Evolutionary conservation across 2,329 filamentous ascomycete species (phyloP).

Genomic region (Hypomyces perniciosus): DNA sequence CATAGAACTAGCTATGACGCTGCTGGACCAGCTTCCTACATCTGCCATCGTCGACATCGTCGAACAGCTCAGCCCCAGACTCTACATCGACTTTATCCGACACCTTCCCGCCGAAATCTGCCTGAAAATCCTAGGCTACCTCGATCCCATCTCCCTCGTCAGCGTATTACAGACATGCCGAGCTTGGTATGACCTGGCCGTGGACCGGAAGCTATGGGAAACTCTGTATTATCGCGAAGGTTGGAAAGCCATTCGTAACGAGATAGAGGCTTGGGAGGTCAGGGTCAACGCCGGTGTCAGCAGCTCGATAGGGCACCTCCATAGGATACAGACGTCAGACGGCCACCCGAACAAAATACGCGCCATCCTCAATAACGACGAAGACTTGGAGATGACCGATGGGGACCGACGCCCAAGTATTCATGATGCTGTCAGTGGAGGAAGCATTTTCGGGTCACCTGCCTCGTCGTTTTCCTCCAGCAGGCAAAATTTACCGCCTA

Average conservation of each 20-base stretch:
- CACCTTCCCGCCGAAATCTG: conserved; percentile 87
- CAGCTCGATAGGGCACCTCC: conserved; percentile 34
- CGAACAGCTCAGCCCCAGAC: conserved; percentile 69
- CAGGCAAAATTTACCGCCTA: conserved; percentile 18
- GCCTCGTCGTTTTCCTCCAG: conserved; percentile 26
- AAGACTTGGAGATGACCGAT: conserved; percentile 45
- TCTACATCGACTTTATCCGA: conserved; percentile 87
- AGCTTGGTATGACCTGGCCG: conserved; percentile 72
- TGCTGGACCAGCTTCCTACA: conserved; percentile 73
- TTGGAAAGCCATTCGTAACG: conserved; percentile 65
- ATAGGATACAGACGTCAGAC: conserved; percentile 40
- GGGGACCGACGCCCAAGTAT: conserved; percentile 24
- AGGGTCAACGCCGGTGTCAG: conserved; percentile 43
- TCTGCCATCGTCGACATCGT: conserved; percentile 76
- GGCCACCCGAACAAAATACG: conserved; percentile 51
- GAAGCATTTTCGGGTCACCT: conserved; percentile 32
- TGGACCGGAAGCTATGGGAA: conserved; percentile 84
- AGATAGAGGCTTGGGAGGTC: conserved; percentile 62
- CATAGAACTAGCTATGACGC: conserved; percentile 70
- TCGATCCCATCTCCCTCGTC: conserved; percentile 75
- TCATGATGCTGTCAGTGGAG: conserved; percentile 17
- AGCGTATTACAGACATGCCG: conserved; percentile 73
- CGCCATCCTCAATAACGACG: conserved; percentile 43
- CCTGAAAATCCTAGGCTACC: conserved; percentile 78
- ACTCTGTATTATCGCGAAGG: conserved; percentile 77